Percentiles rank a stretch among this genome's conserved stretches.
phyloP scores from a whole-genome alignment of 306 rosid genomes.

The Quercus berberidifolia region DNA sequence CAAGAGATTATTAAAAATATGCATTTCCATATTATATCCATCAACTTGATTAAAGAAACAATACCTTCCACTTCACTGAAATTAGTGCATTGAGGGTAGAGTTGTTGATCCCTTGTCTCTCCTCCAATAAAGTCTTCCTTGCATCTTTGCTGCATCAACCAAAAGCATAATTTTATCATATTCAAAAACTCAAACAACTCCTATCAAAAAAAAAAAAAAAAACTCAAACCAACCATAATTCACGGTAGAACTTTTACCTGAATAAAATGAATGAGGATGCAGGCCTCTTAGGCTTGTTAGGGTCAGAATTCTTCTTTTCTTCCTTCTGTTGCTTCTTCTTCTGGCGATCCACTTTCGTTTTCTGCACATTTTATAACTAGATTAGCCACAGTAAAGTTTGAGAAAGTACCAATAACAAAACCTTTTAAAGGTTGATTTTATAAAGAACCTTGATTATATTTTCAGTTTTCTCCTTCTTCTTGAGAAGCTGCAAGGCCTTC shows the following conservation, averaged over 20 bases:
- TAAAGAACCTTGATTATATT: conserved; percentile 61
- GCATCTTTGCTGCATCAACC: conserved; percentile 56
- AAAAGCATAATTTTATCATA: background rate
- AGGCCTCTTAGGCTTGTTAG: conserved; percentile 89
- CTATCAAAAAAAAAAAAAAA: too few species aligned
- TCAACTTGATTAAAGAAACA: background rate
- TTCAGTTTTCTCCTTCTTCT: conserved; percentile 90
- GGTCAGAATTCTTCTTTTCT: conserved; percentile 55
- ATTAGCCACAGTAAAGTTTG: background rate
- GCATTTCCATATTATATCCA: background rate
- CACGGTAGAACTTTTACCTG: conserved; percentile 36
- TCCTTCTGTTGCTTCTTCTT: conserved; percentile 68
- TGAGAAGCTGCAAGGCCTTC: conserved; percentile 74
- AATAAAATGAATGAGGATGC: conserved; percentile 70
- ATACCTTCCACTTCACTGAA: conserved; percentile 85
- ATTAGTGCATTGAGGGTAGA: conserved; percentile 57
- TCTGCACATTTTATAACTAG: conserved; percentile 29
- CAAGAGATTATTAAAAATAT: too few species aligned
- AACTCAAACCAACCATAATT: background rate
- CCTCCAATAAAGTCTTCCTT: conserved; percentile 61
- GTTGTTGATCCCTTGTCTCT: conserved; percentile 44
- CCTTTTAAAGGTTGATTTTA: background rate
- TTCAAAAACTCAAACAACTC: background rate
- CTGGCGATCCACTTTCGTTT: conserved; percentile 54
- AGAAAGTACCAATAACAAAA: background rate